Evolutionary conservation across 2,329 filamentous ascomycete species (phyloP), one percentile per base, ranked within the genome.

Genomic region (Talaromyces sp.): DNA sequence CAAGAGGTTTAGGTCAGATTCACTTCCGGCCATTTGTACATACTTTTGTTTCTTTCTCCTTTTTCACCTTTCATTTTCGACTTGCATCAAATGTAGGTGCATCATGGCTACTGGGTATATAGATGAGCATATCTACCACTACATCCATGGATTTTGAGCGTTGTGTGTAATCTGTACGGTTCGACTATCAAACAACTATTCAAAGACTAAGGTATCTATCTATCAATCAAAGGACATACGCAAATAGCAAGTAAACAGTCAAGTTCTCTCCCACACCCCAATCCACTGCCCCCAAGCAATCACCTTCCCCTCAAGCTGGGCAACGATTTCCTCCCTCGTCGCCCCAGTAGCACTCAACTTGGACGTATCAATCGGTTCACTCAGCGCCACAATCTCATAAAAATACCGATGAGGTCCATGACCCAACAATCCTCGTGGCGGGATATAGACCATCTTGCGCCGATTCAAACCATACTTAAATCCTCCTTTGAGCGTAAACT

Each of bases 1-100:
- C 88, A 91, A 74, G 83, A 87, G 67, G 84, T 89, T 53, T 88
- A 67, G 37, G 9, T 3, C 10, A n/a, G n/a, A n/a, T 52, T 28
- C 3, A 37, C 9, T 15, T 13, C 39, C 9, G 11, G 10, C 15
- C 35, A 37, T 52, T 25, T 52, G 48, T 52, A 52, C 48, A 52
- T 52, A 52, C 17, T 51, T 36, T 25, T 11, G 19, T 37, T 52
- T 25, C 13, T 41, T 43, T 62, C 65, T 46, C 51, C 64, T 45
- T 64, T 40, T 62, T 25, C 70, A 74, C 25, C 43, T 17, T 46
- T 8, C 43, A 31, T 46, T 33, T 39, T 45, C 31, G 25, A 31
- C 43, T 19, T 10, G 45, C 45, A 48, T 48, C 19, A 35, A 9
- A 31, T 46, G 31, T n/a, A n/a, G n/a, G n/a, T 33, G 33, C 45